These are phyloP conservation scores for Dothideomycetes sp. DNA, from an alignment of 2,329 filamentous ascomycete genomes.

Conservation along the genomic window DNA sequence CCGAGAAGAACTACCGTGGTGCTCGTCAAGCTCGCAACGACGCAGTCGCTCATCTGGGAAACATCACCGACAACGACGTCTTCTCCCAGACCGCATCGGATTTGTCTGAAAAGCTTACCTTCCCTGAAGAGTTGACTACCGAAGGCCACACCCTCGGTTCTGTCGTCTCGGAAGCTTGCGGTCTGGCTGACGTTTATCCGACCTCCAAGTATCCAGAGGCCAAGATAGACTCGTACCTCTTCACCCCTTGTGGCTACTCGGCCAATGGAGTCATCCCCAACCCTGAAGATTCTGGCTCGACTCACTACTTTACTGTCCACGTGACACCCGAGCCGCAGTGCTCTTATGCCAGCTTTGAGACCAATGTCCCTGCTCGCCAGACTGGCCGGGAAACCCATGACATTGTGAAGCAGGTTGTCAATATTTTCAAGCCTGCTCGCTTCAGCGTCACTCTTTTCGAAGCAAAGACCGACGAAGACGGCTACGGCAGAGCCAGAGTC, in stretches of 20 bases:
- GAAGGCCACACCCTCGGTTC: conserved; percentile 91
- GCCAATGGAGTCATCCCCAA: conserved; percentile 92
- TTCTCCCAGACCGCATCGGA: conserved; percentile 67
- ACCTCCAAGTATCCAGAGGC: conserved; percentile 81
- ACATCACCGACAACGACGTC: conserved; percentile 51
- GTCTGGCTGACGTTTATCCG: conserved; percentile 82
- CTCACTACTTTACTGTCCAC: conserved; percentile 96
- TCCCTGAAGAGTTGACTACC: conserved; percentile 70
- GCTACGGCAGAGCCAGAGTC: conserved; percentile 23
- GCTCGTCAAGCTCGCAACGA: conserved; percentile 55
- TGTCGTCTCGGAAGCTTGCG: conserved; percentile 82
- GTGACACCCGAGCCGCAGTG: conserved; percentile 95
- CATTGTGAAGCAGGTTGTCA: conserved; percentile 85
- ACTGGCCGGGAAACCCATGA: conserved; percentile 81
- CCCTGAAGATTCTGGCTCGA: conserved; percentile 32
- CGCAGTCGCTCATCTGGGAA: conserved; percentile 50
- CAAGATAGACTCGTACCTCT: conserved; percentile 89
- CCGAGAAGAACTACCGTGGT: conserved; percentile 66
- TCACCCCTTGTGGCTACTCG: conserved; percentile 93
- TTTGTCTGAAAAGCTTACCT: conserved; percentile 45
- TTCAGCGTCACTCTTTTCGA: conserved; percentile 97
- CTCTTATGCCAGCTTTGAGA: conserved; percentile 97
- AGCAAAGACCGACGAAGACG: conserved; percentile 55
- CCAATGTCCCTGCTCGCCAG: conserved; percentile 86
- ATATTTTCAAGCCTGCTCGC: conserved; percentile 93